Base-by-base conservation (phyloP, 75 land plant genomes). In the Picea sitchensis region DNA sequence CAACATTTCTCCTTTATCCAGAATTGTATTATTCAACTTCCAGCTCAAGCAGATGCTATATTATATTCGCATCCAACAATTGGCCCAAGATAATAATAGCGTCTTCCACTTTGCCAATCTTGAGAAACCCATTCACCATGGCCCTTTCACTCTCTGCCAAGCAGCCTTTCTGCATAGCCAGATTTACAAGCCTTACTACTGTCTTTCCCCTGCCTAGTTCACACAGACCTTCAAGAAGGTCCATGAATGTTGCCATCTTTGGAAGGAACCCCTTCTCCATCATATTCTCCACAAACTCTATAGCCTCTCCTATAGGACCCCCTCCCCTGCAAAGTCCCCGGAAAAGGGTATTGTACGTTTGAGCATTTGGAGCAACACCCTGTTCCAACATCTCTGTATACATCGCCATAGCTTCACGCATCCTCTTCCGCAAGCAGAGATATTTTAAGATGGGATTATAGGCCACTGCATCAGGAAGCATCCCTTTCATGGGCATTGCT, bases 251-350 rank as follows among this genome's bases (percentile, higher is more conserved):
- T 9, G 82, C 80, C 14, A 82, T 82, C 59, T 93, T 91, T 21
- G 91, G 93, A 14, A 85, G 5, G 47, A 80, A 84, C 32, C 88
- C 88, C 65, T 78, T 84, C 59, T 84, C 89, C 21, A 71, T 65
- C 95, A 91, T 88, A 83, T 89, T 93, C 14, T 82, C 65, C 57
- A 82, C 32, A 61, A 91, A 88, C 72, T 86, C 84, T 32, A 84
- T 81, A 47, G 95, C 95, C 82, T 86, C 90, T 64, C 78, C 79
- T 65, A 92, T 86, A 23, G 90, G 89, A 65, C 90, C 93, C n/a
- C 92, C 89, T 47, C 88, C 82, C 54, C 65, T 65, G 68, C 90
- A 88, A 13, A 92, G 87, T 5, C 94, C 92, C 14, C 88, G 84
- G 56, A 88, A 86, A 18, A 92, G 84, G 79, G 84, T 81, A 41